Evolutionary conservation across 2,329 filamentous ascomycete species (phyloP), one percentile per base, ranked within the genome.

Genomic region (Pseudopyrenochaeta lycopersici): DNA sequence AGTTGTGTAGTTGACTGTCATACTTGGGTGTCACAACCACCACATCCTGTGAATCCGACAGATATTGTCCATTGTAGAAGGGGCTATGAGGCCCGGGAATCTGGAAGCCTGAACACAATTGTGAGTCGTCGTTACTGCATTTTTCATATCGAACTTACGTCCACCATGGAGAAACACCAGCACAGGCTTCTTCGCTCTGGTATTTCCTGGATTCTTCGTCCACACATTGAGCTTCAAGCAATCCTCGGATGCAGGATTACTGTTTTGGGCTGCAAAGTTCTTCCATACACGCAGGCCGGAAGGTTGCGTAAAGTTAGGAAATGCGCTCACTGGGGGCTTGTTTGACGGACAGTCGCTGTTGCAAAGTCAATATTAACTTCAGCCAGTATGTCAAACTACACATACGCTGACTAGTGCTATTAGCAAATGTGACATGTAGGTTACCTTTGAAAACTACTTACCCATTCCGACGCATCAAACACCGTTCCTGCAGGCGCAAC

Each of bases 151-250:
- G 10, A 30, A 63, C 64, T 3, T 62, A 63, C 69, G 63, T 35
- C 68, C 69, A 18, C 69, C 69, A 39, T 72, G 68, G 14, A 72
- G 46, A 44, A 67, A 72, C 11, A 71, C 46, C 20, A 72, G 48
- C 11, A 71, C 68, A 7, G 69, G 66, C 42, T 68, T 66, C 48
- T 68, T 70, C 7, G 60, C 59, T 7, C 46, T 46, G 23, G 36
- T 32, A 27, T 60, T 49, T 2, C 42, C 51, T 10, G 57, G 47
- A 31, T 51, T 56, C 43, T 63, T 64, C 14, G 68, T 67, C 68
- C 69, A 72, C 6, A 72, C 39, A 41, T 72, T 72, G 29, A 72
- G 59, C 48, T 64, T 68, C 21, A 72, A 41, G 33, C 69, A 72
- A 49, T 72, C 69, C 21, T 72, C 69, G 20, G 60, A 63, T 6